Base-by-base conservation (phyloP, 768 basidiomycete genomes). In the Pleurotus citrinopileatus region DNA sequence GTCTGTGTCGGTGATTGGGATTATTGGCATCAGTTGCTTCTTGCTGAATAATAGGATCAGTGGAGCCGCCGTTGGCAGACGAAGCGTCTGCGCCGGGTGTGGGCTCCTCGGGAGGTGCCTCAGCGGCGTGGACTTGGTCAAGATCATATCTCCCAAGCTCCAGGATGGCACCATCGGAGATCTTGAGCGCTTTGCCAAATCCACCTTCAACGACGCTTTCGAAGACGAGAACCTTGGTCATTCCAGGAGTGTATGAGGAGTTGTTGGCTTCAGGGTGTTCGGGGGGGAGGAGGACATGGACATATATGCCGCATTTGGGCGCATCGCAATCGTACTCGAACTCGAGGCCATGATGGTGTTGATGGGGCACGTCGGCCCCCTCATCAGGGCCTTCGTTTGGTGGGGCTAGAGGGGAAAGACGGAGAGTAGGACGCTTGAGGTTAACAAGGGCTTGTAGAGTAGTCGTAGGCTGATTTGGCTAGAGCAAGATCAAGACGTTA, bases 371-470 rank as follows among this genome's bases (percentile, higher is more conserved):
- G 48, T 51, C 48, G n/a, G 61, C 54, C 20, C 60, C 54, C 13
- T 79, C 77, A 23, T 83, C 79, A 29, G 75, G 73, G 2, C 74
- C 62, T 19, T 51, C 48, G 10, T 10, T 51, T 12, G 78, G 63
- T 9, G 55, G 25, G 3, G 76, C 61, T 17, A 89, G 73, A 0
- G 87, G 91, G 6, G 84, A 85, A 3, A 95, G 80, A 10, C 87
- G 81, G 28, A 98, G 78, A 1, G 91, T 86, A 1, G 94, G 94
- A 3, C 94, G 83, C 65, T 95, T 96, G 61, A 97, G 83, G 65
- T 97, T 98, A 59, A 97, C 94, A 28, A 95, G 79, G 0, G 94
- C 94, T 71, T 97, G 94, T 0, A 98, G 76, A 2, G 94, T 96
- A 0, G 94, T 98, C 0, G 94, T 96, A 0, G 94, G 84, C 62